Conservation (phyloP, 2,329 filamentous ascomycete species). For the Arthrobotrys sphaeroides region DNA sequence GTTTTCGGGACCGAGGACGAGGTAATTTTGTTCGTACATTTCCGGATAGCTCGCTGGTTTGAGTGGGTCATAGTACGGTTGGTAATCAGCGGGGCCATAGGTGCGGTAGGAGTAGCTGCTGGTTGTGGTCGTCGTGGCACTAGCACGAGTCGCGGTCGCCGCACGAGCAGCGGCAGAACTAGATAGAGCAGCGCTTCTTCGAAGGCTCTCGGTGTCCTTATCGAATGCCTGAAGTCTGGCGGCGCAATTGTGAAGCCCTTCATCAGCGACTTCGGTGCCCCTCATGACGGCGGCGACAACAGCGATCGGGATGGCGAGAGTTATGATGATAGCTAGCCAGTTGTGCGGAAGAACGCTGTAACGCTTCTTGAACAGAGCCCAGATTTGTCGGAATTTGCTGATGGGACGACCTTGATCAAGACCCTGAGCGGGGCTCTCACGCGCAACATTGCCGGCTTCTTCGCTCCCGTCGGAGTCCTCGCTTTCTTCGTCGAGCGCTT, state of each 20-base stretch:
- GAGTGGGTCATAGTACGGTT: slow-evolving; percentile 8
- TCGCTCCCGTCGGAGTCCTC: slow-evolving; percentile 62
- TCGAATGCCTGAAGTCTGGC: slow-evolving; percentile 8
- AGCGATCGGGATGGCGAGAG: slow-evolving; percentile 79
- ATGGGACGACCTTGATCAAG: slow-evolving; percentile 76
- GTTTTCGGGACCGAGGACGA: slow-evolving; percentile 30
- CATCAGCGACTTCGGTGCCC: slow-evolving; percentile 46
- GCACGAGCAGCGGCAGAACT: slow-evolving; percentile 4
- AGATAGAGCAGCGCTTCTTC: slow-evolving; percentile 9
- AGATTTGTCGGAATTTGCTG: slow-evolving; percentile 74
- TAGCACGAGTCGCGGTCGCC: background rate
- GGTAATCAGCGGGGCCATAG: background rate
- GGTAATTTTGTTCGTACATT: background rate
- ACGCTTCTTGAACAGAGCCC: slow-evolving; percentile 80
- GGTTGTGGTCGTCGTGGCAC: background rate
- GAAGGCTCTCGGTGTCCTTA: background rate
- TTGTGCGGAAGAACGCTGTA: slow-evolving; percentile 80
- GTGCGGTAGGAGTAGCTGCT: background rate
- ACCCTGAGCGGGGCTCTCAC: slow-evolving; percentile 56
- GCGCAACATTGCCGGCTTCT: slow-evolving; percentile 66
- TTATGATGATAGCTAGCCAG: slow-evolving; percentile 77
- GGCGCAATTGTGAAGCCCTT: slow-evolving; percentile 34
- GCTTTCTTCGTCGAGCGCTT: slow-evolving; percentile 43
- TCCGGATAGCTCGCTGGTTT: background rate
- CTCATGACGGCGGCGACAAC: slow-evolving; percentile 69